A percentile compares a stretch with the other conserved stretches of the same genome.
Evolutionary conservation across 306 rosid species (phyloP).

Genomic region (Arachis hypogaea): DNA sequence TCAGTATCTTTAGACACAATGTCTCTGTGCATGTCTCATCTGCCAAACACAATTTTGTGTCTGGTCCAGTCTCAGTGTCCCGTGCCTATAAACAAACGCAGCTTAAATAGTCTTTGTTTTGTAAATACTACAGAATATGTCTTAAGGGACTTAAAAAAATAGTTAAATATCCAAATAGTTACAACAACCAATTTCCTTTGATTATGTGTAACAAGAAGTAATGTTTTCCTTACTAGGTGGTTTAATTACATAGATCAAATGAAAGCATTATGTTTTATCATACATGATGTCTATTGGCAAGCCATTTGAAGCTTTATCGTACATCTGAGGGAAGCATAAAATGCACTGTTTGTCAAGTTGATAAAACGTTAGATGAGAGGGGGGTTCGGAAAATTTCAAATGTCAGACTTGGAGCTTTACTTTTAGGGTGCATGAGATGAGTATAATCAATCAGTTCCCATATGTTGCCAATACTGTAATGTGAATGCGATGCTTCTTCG

Average conservation of each 20-base stretch:
- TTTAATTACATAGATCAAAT: not conserved
- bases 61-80: no score
- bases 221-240: no score
- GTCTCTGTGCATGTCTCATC: no score
- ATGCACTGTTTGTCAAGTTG: not conserved
- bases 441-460: not conserved
- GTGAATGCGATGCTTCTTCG: slow-evolving; percentile 1
- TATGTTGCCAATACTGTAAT: not conserved
- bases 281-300: not conserved
- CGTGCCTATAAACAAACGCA: no score
- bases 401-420: not conserved
- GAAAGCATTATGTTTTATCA: not conserved
- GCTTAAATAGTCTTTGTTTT: no score
- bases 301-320: not conserved
- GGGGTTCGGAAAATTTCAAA: not conserved
- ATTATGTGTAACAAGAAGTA: no score
- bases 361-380: slow-evolving; percentile 28
- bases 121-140: no score
- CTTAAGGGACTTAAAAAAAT: no score
- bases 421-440: not conserved
- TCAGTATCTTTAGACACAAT: no score
- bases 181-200: no score
- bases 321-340: not conserved
- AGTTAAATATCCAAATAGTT: no score
- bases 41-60: no score